Evolutionary conservation across 2,329 filamentous ascomycete species (phyloP), one percentile per base, ranked within the genome.

Genomic region (Ascochyta koolunga): DNA sequence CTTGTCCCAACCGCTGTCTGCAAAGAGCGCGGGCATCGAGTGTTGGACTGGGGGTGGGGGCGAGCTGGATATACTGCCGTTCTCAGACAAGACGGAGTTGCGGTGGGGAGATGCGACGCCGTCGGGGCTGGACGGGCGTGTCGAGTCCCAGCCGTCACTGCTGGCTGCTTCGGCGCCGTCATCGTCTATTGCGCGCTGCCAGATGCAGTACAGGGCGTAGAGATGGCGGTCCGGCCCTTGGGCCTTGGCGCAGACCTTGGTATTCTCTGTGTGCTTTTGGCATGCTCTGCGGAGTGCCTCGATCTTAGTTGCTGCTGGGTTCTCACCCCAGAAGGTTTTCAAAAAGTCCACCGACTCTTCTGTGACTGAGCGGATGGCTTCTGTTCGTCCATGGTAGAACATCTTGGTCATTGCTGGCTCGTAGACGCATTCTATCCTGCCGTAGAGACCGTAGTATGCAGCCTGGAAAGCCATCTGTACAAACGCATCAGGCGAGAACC

Each of bases 381-480:
- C 95, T 0, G 95, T 99, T 39, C 95, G 89, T 10, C 95, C 95
- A 71, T 98, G 95, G 56, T 96, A 85, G 77, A 86, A 99, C 54
- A 89, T 81, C 75, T 99, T 99, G 45, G 95, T 99, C 95, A 99
- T 98, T 36, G 95, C 93, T 7, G 95, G 95, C 76, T 99, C 95
- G 73, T 99, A 99, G 0, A 93, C 95, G 71, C 91, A 96, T 75
- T 98, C 95, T 1, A 96, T 86, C 4, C 91, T 87, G 3, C 95
- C 95, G 66, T 98, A 99, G 7, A 99, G 83, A 2, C 95, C 95
- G 69, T 97, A 99, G 79, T 99, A 98, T 1, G 95, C 93, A 4
- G 93, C 93, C 75, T 99, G 95, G 79, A 97, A 97, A 0, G 95
- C 95, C 93, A 99, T 98, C 75, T 99, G 95, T 18, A 99, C 90